Evolutionary conservation across 768 basidiomycete genomes (phyloP), one percentile per base, ranked within the genome.

Genomic region (Tulasnella calospora): DNA sequence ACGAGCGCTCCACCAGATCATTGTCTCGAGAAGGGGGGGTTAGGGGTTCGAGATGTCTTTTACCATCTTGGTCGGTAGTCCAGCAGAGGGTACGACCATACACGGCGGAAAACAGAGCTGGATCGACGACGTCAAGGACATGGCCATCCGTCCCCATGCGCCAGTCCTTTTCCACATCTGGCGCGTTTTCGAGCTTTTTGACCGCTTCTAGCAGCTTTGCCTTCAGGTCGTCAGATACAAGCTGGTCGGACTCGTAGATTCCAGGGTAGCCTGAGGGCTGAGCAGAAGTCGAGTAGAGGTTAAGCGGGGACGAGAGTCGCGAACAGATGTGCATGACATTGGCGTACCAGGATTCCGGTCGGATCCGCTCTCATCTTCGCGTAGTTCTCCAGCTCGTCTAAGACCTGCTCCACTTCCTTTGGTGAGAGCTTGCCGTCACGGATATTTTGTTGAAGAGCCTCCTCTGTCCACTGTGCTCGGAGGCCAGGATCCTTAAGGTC

Each of bases 401-500:
- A 36, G 10, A 78, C 77, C 10, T 30, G 36, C 30, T 76, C 75
- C 33, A 55, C 75, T 33, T 76, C 51, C 17, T 19, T 27, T 8
- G 23, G 17, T 38, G 55, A 57, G 36, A 76, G 36, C 35, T 23
- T 78, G 19, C 73, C 67, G 19, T 33, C 71, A 12, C 55, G 41
- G 21, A 30, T 38, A 23, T 47, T 17, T 46, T 71, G 77, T 30
- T 73, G 36, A 38, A 71, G 55, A 36, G 30, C 69, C 30, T 78
- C 77, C 12, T 44, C 21, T 3, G 27, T 73, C 69, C 77, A 78
- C 41, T 72, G 74, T 21, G 30, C 44, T 30, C 38, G 72, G 13
- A 78, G 38, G n/a, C 3, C 33, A 12, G 77, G 71, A 27, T 78
- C 77, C 46, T 61, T 23, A 23, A 40, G 30, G 23, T 78, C 70